phyloP scores from a whole-genome alignment of 2,329 filamentous ascomycete genomes.

The Colletotrichum phormii region DNA sequence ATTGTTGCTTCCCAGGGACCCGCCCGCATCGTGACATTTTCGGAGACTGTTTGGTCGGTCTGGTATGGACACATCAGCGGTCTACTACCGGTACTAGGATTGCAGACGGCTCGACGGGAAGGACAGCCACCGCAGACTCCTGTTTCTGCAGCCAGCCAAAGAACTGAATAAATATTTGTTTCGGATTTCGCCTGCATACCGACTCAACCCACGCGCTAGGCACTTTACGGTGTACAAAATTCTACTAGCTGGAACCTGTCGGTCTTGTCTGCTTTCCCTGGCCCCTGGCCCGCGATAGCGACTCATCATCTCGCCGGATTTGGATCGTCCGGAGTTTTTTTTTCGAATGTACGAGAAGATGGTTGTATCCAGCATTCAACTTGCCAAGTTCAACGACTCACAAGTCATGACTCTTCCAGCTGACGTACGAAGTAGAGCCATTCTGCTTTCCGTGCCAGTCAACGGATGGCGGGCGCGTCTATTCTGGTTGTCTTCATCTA shows the following conservation, averaged over 20 bases:
- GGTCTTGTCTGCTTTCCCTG: background rate
- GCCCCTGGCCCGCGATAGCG: slow-evolving; percentile 15
- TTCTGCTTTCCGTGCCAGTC: too few relatives aligned
- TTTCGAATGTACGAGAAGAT: background rate
- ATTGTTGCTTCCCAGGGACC: slow-evolving; percentile 13
- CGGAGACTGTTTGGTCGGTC: slow-evolving; percentile 12
- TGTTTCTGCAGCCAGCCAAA: slow-evolving; percentile 30
- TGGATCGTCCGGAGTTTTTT: background rate
- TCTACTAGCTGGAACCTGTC: slow-evolving; percentile 4
- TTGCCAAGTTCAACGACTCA: background rate
- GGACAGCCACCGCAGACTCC: slow-evolving; percentile 28
- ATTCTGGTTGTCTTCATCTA: background rate
- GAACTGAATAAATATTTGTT: slow-evolving; percentile 30
- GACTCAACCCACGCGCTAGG: slow-evolving; percentile 11
- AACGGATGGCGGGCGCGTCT: background rate
- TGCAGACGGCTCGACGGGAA: slow-evolving; percentile 28
- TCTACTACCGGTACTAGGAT: background rate
- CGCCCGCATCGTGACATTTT: slow-evolving; percentile 14
- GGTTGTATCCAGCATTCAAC: background rate
- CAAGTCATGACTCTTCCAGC: background rate
- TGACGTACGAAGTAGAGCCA: background rate
- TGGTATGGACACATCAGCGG: slow-evolving; percentile 17
- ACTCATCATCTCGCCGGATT: slow-evolving; percentile 23
- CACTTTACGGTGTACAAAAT: slow-evolving; percentile 14
- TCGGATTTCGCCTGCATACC: slow-evolving; percentile 32